phyloP scores from a whole-genome alignment of 208 protist species.

The Acanthamoeba castellanii region DNA sequence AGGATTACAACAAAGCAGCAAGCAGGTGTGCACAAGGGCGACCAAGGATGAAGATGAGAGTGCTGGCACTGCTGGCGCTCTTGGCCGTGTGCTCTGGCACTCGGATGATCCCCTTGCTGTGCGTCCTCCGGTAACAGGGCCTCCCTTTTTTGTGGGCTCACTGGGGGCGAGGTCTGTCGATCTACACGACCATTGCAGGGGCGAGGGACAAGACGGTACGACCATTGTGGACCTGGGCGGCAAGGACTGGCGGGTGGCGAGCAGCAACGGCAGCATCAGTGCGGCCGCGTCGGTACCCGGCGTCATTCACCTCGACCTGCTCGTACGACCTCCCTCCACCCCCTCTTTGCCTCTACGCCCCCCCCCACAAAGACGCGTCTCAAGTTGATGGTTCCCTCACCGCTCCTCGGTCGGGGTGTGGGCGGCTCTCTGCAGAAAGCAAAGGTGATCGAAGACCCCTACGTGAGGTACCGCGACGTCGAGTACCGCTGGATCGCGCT shows the following conservation, averaged over 20 bases:
- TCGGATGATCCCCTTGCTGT: too few species aligned
- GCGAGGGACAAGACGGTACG: neutral
- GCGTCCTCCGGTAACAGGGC: too few species aligned
- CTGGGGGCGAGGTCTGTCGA: neutral
- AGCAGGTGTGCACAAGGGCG: too few species aligned
- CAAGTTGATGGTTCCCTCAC: too few species aligned
- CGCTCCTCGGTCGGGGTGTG: neutral
- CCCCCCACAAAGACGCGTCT: too few species aligned
- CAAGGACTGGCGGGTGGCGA: neutral
- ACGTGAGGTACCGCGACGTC: constrained; percentile 35
- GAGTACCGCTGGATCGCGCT: constrained; percentile 72
- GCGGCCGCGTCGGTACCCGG: neutral
- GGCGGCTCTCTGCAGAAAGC: neutral
- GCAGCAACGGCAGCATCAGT: neutral
- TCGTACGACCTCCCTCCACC: neutral
- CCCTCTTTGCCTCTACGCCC: neutral
- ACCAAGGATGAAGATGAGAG: too few species aligned
- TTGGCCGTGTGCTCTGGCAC: too few species aligned
- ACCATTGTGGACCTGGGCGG: neutral
- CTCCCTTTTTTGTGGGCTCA: neutral
- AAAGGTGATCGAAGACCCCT: constrained; percentile 43
- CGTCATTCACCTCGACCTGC: constrained; percentile 2
- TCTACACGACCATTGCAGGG: neutral
- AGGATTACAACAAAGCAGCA: too few species aligned
- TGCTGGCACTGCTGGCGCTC: too few species aligned